phyloP scores from a whole-genome alignment of 1,139 yeast genomes.

The Meyerozyma sp. region DNA sequence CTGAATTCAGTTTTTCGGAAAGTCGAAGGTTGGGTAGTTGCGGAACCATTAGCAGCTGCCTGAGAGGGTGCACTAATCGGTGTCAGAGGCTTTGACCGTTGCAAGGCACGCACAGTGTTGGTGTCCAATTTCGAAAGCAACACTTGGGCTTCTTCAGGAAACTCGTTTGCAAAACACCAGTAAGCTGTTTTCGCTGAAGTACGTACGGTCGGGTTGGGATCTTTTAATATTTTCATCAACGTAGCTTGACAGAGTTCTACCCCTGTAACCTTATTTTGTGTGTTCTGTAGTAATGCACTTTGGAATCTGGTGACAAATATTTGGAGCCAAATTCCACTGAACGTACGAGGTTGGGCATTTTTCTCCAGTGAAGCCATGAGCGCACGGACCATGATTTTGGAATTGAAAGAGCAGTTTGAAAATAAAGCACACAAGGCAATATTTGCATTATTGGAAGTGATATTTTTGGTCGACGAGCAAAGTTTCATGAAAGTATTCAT shows the following conservation, averaged over 20 bases:
- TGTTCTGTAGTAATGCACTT: constrained; percentile 21
- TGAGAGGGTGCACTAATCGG: not conserved
- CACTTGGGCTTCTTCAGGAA: constrained; percentile 46
- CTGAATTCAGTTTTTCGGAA: not conserved
- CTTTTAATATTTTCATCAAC: constrained; percentile 59
- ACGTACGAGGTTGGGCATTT: constrained; percentile 63
- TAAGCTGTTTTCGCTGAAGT: constrained; percentile 69
- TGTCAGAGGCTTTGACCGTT: constrained; percentile 44
- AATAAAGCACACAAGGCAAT: constrained; percentile 61
- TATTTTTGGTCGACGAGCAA: constrained; percentile 71
- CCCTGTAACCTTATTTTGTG: constrained; percentile 30
- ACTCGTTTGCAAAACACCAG: constrained; percentile 57
- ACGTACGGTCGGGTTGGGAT: constrained; percentile 78
- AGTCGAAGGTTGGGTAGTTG: not conserved
- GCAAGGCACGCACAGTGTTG: constrained; percentile 32
- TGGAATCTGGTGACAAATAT: constrained; percentile 46
- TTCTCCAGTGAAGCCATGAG: constrained; percentile 57
- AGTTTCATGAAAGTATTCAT: constrained; percentile 55
- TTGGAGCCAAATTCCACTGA: constrained; percentile 68
- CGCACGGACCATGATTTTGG: constrained; percentile 52
- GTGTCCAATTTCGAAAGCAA: constrained; percentile 45
- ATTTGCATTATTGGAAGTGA: constrained; percentile 73
- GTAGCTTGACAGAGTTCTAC: constrained; percentile 48
- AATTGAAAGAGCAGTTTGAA: constrained; percentile 47
- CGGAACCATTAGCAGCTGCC: not conserved